A percentile compares a stretch with the other conserved stretches of the same genome.
phyloP scores from a whole-genome alignment of 1,284 basidiomycete species.

The Mrakiaceae sp. region DNA sequence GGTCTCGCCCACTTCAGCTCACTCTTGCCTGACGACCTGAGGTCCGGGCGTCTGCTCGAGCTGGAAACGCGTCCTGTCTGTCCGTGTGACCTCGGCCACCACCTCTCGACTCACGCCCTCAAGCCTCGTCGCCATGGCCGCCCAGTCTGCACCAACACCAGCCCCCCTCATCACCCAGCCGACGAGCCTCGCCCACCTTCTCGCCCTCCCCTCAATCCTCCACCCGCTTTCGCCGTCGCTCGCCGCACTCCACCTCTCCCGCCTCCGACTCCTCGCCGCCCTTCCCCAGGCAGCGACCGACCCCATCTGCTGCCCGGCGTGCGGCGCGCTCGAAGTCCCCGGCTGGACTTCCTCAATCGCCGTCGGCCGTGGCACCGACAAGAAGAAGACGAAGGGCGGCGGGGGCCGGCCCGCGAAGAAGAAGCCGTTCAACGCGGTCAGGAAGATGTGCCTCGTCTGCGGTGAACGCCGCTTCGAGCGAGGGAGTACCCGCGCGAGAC shows the following conservation, averaged over 20 bases:
- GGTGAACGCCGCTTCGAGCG: background rate
- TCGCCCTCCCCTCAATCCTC: background rate
- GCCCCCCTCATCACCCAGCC: too few relatives aligned
- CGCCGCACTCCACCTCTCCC: slow-evolving; percentile 4
- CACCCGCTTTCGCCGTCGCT: background rate
- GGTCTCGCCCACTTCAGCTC: too few relatives aligned
- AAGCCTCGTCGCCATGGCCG: too few relatives aligned
- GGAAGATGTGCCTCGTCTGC: background rate
- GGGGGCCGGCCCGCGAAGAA: background rate
- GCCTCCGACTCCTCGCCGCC: slow-evolving; percentile 2
- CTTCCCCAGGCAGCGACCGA: background rate
- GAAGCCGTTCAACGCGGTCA: background rate
- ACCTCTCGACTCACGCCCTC: too few relatives aligned
- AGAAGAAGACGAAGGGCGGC: background rate
- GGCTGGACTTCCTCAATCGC: background rate
- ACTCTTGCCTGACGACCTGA: too few relatives aligned
- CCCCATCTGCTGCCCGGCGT: slow-evolving; percentile 2
- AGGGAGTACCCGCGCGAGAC: background rate
- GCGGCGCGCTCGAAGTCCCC: slow-evolving; percentile 4
- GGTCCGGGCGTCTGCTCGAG: too few relatives aligned
- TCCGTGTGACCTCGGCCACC: too few relatives aligned
- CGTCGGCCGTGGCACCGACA: background rate
- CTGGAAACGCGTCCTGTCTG: too few relatives aligned
- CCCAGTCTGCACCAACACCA: too few relatives aligned
- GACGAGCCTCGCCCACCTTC: slow-evolving; percentile 1